Conservation (phyloP, 163 green algal species). For the Trebouxiophyceae sp. region DNA sequence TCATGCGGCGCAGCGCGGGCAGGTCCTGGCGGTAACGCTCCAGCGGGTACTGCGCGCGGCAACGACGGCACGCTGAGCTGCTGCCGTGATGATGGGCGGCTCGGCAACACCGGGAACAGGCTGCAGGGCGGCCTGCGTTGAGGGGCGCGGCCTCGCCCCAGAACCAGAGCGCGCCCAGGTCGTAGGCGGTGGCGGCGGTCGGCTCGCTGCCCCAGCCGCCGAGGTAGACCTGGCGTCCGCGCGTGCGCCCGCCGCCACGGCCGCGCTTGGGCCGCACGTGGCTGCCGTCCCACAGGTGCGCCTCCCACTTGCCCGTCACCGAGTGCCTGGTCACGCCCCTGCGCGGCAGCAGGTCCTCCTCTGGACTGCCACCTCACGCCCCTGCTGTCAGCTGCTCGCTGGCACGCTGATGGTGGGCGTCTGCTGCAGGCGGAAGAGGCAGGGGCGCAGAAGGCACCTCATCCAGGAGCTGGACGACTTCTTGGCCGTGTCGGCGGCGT, state of each 20-base stretch:
- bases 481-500: too few relatives aligned
- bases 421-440: too few relatives aligned
- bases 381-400: too few relatives aligned
- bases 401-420: too few relatives aligned
- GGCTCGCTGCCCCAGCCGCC: slow-evolving; percentile 71
- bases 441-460: too few relatives aligned
- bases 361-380: too few relatives aligned
- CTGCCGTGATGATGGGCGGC: too few relatives aligned
- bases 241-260: slow-evolving; percentile 30
- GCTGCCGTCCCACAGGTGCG: slow-evolving; percentile 74
- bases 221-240: slow-evolving; percentile 80
- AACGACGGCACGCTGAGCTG: too few relatives aligned
- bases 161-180: slow-evolving; percentile 69
- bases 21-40: slow-evolving; percentile 51
- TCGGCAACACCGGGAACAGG: too few relatives aligned
- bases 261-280: background rate
- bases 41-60: slow-evolving; percentile 55
- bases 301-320: slow-evolving; percentile 72
- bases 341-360: too few relatives aligned
- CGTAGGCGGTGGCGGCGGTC: slow-evolving; percentile 74
- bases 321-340: slow-evolving; percentile 60
- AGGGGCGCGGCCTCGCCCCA: slow-evolving; percentile 39
- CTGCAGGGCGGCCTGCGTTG: slow-evolving; percentile 51
- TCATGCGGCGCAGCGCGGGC: slow-evolving; percentile 33
- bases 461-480: too few relatives aligned